Percentiles rank a stretch among this genome's conserved stretches.
phyloP scores from a whole-genome alignment of 2,329 filamentous ascomycete species.

The Neofusicoccum laricinum region DNA sequence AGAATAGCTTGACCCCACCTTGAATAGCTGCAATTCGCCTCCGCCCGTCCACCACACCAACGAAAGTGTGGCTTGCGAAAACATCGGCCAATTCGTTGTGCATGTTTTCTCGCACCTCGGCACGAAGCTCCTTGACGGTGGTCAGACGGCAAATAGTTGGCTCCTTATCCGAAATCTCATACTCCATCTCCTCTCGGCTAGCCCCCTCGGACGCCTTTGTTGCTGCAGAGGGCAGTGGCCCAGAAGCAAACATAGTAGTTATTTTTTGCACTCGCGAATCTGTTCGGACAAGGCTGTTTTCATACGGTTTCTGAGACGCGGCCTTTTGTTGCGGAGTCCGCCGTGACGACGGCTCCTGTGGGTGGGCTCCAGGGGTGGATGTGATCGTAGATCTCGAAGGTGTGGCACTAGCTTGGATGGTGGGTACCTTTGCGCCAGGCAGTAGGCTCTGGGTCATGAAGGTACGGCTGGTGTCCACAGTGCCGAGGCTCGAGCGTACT shows the following conservation, averaged over 20 bases:
- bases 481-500: conserved; percentile 73
- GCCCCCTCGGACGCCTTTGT: conserved; percentile 35
- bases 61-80: conserved; percentile 84
- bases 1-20: conserved; percentile 83
- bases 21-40: conserved; percentile 90
- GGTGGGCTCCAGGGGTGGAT: conserved; percentile 19
- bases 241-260: conserved; percentile 83
- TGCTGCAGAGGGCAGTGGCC: conserved; percentile 32
- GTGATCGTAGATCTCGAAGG: conserved; percentile 22
- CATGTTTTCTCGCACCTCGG: conserved; percentile 74
- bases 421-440: conserved; percentile 57
- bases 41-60: conserved; percentile 84
- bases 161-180: conserved; percentile 69
- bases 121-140: conserved; percentile 82
- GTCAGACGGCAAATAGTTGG: conserved; percentile 69
- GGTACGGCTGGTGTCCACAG: conserved; percentile 88
- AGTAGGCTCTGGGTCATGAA: conserved; percentile 93
- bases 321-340: conserved; percentile 22
- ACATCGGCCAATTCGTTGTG: conserved; percentile 85
- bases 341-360: not conserved
- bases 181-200: conserved; percentile 56
- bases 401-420: conserved; percentile 20
- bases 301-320: conserved; percentile 58
- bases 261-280: conserved; percentile 90
- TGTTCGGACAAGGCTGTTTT: conserved; percentile 87